These are phyloP conservation scores for Meyerozyma guilliermondii DNA, from an alignment of 1,139 yeast species.

Conservation along the genomic window DNA sequence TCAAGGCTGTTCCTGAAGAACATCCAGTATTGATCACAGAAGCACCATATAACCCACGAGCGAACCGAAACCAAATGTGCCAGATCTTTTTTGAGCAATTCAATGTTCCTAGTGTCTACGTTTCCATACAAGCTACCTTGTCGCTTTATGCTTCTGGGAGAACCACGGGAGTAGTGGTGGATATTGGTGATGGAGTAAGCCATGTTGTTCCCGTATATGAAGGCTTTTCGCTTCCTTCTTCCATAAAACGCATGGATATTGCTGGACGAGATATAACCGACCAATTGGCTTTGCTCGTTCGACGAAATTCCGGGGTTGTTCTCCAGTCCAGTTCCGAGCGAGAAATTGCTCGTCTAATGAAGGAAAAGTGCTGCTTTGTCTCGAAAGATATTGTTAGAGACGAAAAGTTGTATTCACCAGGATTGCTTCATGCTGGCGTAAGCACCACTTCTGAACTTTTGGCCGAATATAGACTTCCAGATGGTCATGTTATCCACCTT, in stretches of 20 bases:
- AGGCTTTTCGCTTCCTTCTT: constrained; percentile 74
- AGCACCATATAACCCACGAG: constrained; percentile 77
- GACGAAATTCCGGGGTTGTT: constrained; percentile 57
- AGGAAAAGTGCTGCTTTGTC: constrained; percentile 69
- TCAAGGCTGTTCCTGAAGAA: constrained; percentile 47
- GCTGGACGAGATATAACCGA: constrained; percentile 89
- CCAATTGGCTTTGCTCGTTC: constrained; percentile 59
- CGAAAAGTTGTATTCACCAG: constrained; percentile 49
- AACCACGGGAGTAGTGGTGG: constrained; percentile 86
- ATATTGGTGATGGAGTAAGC: constrained; percentile 89
- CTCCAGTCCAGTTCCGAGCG: constrained; percentile 70
- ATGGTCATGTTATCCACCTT: constrained; percentile 62
- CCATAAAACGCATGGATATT: constrained; percentile 70
- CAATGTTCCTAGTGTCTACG: constrained; percentile 81
- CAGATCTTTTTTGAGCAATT: constrained; percentile 80
- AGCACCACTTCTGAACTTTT: constrained; percentile 20
- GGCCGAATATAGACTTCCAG: constrained; percentile 64
- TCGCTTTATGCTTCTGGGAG: constrained; percentile 85
- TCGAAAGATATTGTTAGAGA: constrained; percentile 68
- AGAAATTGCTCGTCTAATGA: constrained; percentile 74
- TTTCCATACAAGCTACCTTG: constrained; percentile 78
- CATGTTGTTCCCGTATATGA: constrained; percentile 87
- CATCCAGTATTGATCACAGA: constrained; percentile 76
- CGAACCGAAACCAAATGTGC: constrained; percentile 67
- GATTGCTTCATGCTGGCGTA: constrained; percentile 14